phyloP scores from a whole-genome alignment of 257 asterid species.

The Prunella vulgaris region DNA sequence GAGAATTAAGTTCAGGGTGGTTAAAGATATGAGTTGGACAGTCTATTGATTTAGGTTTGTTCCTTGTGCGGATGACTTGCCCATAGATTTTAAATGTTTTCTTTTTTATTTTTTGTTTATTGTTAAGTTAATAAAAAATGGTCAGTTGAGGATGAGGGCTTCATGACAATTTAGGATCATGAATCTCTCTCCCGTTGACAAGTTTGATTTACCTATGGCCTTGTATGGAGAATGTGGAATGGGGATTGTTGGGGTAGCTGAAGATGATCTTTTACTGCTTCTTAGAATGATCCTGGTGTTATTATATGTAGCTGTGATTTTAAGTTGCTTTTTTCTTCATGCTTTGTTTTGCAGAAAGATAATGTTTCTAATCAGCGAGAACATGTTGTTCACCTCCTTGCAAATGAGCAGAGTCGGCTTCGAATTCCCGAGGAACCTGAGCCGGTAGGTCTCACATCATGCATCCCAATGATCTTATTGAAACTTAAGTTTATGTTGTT shows the following conservation, averaged over 20 bases:
- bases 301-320: constrained; percentile 1
- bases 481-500: constrained; percentile 9
- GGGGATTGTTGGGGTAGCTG: not conserved
- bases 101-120: not conserved
- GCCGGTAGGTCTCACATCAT: constrained; percentile 55
- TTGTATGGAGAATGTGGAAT: not conserved
- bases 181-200: not conserved
- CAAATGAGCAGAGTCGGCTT: constrained; percentile 90
- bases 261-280: constrained; percentile 2
- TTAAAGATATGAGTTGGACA: not conserved
- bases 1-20: too few relatives aligned
- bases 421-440: constrained; percentile 76
- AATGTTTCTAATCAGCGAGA: constrained; percentile 94
- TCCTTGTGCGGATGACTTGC: not conserved
- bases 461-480: not conserved
- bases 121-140: not conserved
- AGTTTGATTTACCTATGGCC: not conserved
- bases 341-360: constrained; percentile 60
- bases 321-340: not conserved
- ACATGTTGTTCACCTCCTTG: constrained; percentile 85
- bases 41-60: not conserved
- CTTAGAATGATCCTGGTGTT: not conserved
- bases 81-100: not conserved
- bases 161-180: not conserved
- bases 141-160: not conserved